phyloP scores from a whole-genome alignment of 768 basidiomycete genomes.

The Boletus tomentosulus region DNA sequence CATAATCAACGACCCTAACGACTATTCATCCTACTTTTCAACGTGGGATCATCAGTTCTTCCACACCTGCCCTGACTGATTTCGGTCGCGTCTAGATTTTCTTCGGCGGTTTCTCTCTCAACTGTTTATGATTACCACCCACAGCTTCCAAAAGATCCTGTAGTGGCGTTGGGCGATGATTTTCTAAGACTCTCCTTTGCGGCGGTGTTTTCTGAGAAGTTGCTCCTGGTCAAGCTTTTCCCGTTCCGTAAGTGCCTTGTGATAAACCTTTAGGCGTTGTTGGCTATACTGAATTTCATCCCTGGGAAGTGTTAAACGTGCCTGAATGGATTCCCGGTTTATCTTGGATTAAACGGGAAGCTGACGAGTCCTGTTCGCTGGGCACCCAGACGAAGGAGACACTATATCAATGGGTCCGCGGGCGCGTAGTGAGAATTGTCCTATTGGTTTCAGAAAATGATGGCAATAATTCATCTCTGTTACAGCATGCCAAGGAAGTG shows the following conservation, averaged over 20 bases:
- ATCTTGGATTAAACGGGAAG: background rate
- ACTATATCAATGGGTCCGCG: background rate
- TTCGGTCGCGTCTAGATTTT: background rate
- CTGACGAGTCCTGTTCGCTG: background rate
- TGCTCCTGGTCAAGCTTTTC: slow-evolving; percentile 3
- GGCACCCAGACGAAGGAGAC: background rate
- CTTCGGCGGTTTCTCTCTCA: background rate
- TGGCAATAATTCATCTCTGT: background rate
- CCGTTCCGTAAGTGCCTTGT: slow-evolving; percentile 7
- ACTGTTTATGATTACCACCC: background rate
- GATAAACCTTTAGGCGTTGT: background rate
- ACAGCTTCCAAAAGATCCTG: background rate
- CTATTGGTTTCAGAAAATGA: no score
- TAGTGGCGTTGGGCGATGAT: background rate
- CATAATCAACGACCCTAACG: background rate
- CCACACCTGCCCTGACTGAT: background rate
- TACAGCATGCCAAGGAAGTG: background rate
- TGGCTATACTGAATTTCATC: background rate
- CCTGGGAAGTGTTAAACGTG: background rate
- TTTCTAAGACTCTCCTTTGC: background rate
- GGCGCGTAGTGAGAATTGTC: background rate
- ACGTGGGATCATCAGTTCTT: background rate
- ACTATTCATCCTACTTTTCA: background rate
- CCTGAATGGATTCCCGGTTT: background rate
- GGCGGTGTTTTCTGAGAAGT: background rate